Conservation (phyloP, 345 rosid genomes). For the Eucalyptus albens region DNA sequence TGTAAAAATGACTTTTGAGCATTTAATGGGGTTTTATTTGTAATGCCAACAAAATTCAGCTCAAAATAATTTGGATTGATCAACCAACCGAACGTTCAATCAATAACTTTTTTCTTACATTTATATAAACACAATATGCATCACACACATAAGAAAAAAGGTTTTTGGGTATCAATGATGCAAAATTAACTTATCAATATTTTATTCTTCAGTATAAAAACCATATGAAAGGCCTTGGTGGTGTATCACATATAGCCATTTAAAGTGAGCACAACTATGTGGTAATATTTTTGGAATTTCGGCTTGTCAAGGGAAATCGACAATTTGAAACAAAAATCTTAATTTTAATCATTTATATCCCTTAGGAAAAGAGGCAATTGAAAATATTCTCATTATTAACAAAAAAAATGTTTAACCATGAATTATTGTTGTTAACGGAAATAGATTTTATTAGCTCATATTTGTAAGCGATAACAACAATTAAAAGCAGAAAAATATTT, state of each 20-base stretch:
- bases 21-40: neutral
- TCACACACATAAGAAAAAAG: neutral
- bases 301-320: too few species aligned
- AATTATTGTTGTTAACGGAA: neutral
- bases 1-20: neutral
- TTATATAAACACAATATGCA: neutral
- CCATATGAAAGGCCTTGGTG: neutral
- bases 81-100: neutral
- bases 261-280: neutral
- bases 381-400: too few species aligned
- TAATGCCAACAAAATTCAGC: neutral
- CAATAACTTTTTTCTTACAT: neutral
- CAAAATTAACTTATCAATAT: neutral
- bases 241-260: neutral
- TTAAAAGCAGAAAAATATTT: too few species aligned
- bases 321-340: too few species aligned
- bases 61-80: neutral
- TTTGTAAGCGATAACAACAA: neutral
- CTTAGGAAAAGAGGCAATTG: neutral
- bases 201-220: too few species aligned
- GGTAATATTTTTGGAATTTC: neutral
- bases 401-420: too few species aligned
- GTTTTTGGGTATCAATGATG: neutral
- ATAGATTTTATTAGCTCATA: too few species aligned
- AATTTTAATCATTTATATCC: neutral